phyloP scores from a whole-genome alignment of 163 green algal genomes.

The Scenedesmus sp. region DNA sequence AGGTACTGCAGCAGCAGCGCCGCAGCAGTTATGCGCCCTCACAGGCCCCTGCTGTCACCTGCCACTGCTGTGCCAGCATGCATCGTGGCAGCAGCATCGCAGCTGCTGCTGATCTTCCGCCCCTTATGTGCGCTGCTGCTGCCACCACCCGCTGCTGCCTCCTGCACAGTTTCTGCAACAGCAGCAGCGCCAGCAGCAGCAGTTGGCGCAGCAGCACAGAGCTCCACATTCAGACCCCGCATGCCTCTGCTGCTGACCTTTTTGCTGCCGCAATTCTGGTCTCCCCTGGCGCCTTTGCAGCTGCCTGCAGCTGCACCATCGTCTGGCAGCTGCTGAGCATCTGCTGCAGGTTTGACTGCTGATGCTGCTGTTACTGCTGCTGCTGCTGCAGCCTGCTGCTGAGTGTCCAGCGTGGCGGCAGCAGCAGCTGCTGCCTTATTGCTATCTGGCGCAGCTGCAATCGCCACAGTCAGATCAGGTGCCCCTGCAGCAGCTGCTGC shows the following conservation, averaged over 20 bases:
- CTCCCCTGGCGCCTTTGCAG: background rate
- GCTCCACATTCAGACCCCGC: background rate
- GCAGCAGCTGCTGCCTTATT: background rate
- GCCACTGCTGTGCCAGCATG: slow-evolving; percentile 10
- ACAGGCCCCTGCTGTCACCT: background rate
- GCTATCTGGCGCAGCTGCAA: background rate
- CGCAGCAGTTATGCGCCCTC: background rate
- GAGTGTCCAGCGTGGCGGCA: background rate
- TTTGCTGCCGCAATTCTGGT: slow-evolving; percentile 32
- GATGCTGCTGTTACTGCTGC: background rate
- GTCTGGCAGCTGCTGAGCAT: slow-evolving; percentile 5
- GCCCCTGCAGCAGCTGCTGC: background rate
- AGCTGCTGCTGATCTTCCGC: slow-evolving; percentile 30
- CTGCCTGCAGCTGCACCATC: background rate
- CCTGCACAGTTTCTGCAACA: background rate
- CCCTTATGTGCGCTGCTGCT: slow-evolving; percentile 24
- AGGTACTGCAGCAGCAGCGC: background rate
- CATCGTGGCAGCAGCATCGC: slow-evolving; percentile 37
- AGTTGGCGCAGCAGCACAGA: background rate
- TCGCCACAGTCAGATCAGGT: background rate
- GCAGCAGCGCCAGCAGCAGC: slow-evolving; percentile 4
- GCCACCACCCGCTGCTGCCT: background rate
- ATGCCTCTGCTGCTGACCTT: slow-evolving; percentile 27
- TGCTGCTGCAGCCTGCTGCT: background rate
- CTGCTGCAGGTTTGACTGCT: background rate